Evolutionary conservation across 2,329 filamentous ascomycete species (phyloP), one percentile per base, ranked within the genome.

Genomic region (Pleomassaria siparia): DNA sequence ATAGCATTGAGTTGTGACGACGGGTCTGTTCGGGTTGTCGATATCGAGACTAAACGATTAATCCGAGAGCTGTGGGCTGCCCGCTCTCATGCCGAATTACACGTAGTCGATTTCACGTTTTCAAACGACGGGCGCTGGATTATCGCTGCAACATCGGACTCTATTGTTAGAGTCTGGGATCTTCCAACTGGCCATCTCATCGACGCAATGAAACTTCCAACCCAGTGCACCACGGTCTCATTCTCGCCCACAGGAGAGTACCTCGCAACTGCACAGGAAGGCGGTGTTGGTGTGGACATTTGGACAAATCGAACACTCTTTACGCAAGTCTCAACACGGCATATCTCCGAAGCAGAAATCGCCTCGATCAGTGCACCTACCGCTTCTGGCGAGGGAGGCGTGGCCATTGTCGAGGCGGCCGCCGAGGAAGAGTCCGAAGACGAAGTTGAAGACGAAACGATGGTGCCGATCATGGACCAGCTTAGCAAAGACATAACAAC

Each of bases 251-350:
- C 90, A 0, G 94, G 92, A 12, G 94, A 99, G 64, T 97, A 91
- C 61, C 80, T 99, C n/a, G 94, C 94, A 3, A 94, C 91, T 3
- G 87, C 91, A 0, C 85, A 91, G 44, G 84, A 90, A 44, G 88
- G 87, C 47, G 84, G 86, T 54, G 81, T 96, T 1, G 94, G 94
- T 11, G 86, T 99, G n/a, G 86, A 89, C 58, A 83, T 99, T 40
- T 99, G 94, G 92, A 96, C 89, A 18, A 99, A 99, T 72, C 89
- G 89, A 63, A 87, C 88, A 0, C 77, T 97, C 1, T 99, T 96
- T 76, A 88, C 86, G 46, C 91, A 96, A 59, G 84, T 96, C 0
- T 86, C 91, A 0, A 95, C 91, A 1, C 80, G 87, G 16, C 89
- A 94, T 59, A 88, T 99, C 49, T 86, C 87, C 3, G 89, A 95